Percentiles rank a stretch among this genome's conserved stretches.
Conservation (phyloP, 306 rosid genomes). For the Lablab purpureus region DNA sequence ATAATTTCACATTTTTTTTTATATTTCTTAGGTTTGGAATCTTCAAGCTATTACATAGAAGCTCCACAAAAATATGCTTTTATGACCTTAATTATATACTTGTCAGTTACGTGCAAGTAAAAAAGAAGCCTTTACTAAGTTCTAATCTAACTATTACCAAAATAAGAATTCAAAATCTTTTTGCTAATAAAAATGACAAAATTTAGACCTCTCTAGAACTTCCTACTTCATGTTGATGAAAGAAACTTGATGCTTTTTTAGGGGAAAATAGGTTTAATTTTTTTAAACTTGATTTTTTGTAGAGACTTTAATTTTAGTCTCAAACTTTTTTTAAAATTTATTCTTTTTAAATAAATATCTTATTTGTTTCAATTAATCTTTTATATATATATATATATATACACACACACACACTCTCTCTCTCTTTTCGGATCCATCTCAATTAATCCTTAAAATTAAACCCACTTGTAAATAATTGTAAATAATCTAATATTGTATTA, state of each 20-base stretch:
- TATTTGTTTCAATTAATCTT: no score
- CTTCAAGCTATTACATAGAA: neutral
- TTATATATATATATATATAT: no score
- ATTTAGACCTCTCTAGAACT: neutral
- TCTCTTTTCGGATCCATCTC: no score
- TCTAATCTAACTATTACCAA: neutral
- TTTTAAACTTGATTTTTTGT: neutral
- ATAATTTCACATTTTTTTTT: neutral
- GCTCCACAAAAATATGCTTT: neutral
- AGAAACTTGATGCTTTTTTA: neutral
- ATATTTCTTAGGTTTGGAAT: neutral
- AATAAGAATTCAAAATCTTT: neutral
- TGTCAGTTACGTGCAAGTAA: neutral
- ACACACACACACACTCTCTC: no score
- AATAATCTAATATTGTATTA: neutral
- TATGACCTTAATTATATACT: neutral
- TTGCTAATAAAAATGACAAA: neutral
- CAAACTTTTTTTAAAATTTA: neutral
- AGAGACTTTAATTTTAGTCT: neutral
- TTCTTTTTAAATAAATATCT: no score
- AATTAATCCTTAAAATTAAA: no score
- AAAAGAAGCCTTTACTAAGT: neutral
- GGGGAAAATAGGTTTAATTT: neutral
- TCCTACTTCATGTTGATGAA: conserved; percentile 3
- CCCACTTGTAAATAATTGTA: neutral